phyloP scores from a whole-genome alignment of 2,329 filamentous ascomycete species.

The Aureobasidium sp. region DNA sequence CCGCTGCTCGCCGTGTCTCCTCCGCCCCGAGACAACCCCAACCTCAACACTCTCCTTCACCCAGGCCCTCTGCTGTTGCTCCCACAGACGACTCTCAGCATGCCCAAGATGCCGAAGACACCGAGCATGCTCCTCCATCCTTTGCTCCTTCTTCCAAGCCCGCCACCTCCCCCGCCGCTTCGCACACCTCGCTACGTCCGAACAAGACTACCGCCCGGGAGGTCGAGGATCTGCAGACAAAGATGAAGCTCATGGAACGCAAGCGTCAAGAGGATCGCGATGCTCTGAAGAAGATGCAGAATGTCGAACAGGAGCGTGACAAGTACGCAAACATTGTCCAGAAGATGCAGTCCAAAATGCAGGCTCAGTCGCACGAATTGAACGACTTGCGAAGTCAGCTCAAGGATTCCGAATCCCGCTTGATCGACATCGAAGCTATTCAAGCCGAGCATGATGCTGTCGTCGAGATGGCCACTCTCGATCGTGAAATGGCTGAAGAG shows the following conservation, averaged over 20 bases:
- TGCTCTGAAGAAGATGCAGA: conserved; percentile 68
- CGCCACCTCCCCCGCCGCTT: conserved; percentile 24
- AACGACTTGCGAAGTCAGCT: conserved; percentile 65
- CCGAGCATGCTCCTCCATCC: conserved; percentile 8
- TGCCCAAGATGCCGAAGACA: background rate
- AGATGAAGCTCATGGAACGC: conserved; percentile 77
- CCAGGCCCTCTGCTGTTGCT: background rate
- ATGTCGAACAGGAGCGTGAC: conserved; percentile 65
- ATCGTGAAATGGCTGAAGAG: conserved; percentile 95
- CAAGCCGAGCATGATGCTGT: conserved; percentile 79
- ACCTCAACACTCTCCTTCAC: background rate
- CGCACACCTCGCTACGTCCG: conserved; percentile 16
- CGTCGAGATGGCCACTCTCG: conserved; percentile 77
- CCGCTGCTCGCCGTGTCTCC: background rate
- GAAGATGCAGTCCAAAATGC: conserved; percentile 82
- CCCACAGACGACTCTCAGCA: background rate
- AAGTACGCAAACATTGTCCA: conserved; percentile 78
- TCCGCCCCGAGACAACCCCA: background rate
- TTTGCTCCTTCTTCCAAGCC: conserved; percentile 21
- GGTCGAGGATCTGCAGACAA: conserved; percentile 80
- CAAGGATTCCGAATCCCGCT: conserved; percentile 62
- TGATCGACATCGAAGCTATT: conserved; percentile 61
- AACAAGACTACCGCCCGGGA: conserved; percentile 45
- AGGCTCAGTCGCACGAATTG: conserved; percentile 74
- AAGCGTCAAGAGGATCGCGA: conserved; percentile 80